phyloP scores from a whole-genome alignment of 345 rosid genomes.

The Trapa bicornis region DNA sequence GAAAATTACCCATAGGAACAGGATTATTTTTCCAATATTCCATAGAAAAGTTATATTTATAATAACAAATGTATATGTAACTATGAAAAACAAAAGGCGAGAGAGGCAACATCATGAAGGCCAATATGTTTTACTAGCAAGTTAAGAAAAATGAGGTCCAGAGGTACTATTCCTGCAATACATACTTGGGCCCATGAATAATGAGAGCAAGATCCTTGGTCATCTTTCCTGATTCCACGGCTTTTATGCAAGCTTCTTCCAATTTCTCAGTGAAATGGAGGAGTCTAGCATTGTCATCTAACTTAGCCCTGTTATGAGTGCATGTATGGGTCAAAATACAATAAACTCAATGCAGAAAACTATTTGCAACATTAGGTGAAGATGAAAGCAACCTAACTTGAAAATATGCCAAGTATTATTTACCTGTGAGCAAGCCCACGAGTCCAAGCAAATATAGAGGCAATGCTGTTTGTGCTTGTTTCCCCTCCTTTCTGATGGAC shows the following conservation, averaged over 20 bases:
- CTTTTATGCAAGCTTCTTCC: constrained; percentile 79
- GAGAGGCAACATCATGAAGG: neutral
- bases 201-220: constrained; percentile 96
- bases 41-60: neutral
- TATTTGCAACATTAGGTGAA: neutral
- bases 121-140: neutral
- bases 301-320: constrained; percentile 50
- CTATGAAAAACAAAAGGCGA: neutral
- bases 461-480: constrained; percentile 99
- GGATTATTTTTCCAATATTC: no score
- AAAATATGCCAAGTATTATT: neutral
- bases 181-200: constrained; percentile 72
- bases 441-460: constrained; percentile 98
- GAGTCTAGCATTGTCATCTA: constrained; percentile 71
- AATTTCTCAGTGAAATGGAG: constrained; percentile 80
- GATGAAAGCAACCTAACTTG: neutral
- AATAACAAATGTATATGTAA: neutral
- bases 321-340: neutral
- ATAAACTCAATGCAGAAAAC: neutral
- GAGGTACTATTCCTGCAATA: neutral
- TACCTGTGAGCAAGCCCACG: constrained; percentile 98
- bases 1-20: neutral
- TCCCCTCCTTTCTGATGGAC: constrained; percentile 99
- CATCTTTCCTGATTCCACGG: constrained; percentile 95
- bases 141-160: neutral